A percentile compares a stretch with the other conserved stretches of the same genome.
Evolutionary conservation across 2,329 filamentous ascomycete species (phyloP).

Genomic region (Massarina eburnea): DNA sequence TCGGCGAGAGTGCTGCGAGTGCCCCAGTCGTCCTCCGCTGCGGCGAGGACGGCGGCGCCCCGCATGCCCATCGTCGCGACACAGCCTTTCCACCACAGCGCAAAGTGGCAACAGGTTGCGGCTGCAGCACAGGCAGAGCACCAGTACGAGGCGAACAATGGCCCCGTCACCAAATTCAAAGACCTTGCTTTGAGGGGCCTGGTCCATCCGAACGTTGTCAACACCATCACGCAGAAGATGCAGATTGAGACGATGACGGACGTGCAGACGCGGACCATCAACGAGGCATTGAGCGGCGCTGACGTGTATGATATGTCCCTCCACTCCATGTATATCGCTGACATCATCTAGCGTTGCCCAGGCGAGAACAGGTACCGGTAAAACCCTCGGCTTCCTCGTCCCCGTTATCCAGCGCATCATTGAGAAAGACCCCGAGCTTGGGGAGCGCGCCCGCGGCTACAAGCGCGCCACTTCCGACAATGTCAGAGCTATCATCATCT

Average conservation of each 20-base stretch:
- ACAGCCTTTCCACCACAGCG: slow-evolving; percentile 44
- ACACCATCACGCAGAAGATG: slow-evolving; percentile 71
- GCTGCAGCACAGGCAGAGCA: slow-evolving; percentile 22
- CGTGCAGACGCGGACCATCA: slow-evolving; percentile 84
- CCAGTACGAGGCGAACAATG: slow-evolving; percentile 19
- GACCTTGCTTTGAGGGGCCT: slow-evolving; percentile 48
- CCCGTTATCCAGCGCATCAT: slow-evolving; percentile 83
- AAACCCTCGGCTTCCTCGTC: slow-evolving; percentile 90
- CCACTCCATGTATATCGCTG: slow-evolving; percentile 7
- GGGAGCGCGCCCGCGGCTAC: slow-evolving; percentile 44
- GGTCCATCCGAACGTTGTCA: slow-evolving; percentile 67
- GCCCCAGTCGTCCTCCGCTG: slow-evolving; percentile 20
- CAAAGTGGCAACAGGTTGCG: slow-evolving; percentile 41
- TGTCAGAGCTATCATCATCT: slow-evolving; percentile 63
- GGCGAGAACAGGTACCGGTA: slow-evolving; percentile 95
- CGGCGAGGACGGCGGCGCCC: slow-evolving; percentile 20
- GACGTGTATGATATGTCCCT: slow-evolving; percentile 68
- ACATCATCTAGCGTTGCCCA: slow-evolving; percentile 65
- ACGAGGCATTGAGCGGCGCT: slow-evolving; percentile 72
- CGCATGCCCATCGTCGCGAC: slow-evolving; percentile 23
- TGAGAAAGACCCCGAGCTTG: slow-evolving; percentile 62
- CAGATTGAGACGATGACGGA: slow-evolving; percentile 85
- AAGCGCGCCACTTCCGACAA: slow-evolving; percentile 51
- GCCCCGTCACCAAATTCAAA: slow-evolving; percentile 45
- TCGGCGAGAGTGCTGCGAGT: slow-evolving; percentile 27